phyloP scores from a whole-genome alignment of 768 basidiomycete species.

The Hemileccinum impolitum region DNA sequence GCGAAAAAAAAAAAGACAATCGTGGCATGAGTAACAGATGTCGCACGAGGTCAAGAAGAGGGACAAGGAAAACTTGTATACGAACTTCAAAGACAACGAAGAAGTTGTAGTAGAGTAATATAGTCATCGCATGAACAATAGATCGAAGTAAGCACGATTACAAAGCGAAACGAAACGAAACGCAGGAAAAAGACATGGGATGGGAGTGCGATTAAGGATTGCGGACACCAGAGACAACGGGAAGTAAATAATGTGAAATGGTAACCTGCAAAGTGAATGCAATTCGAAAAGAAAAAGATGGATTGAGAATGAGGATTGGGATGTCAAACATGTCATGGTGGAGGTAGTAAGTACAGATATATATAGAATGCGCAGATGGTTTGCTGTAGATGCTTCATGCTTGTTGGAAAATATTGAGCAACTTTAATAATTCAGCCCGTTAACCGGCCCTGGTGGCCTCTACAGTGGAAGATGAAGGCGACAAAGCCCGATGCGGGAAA shows the following conservation, averaged over 20 bases:
- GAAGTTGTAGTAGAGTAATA: constrained; percentile 29
- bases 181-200: constrained; percentile 15
- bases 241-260: constrained; percentile 31
- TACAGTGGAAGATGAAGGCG: constrained; percentile 37
- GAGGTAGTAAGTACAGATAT: constrained; percentile 37
- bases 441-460: constrained; percentile 39
- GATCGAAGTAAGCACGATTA: constrained; percentile 22
- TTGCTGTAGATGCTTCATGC: constrained; percentile 40
- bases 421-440: constrained; percentile 37
- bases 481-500: constrained; percentile 38
- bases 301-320: constrained; percentile 27
- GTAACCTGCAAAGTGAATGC: constrained; percentile 29
- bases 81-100: constrained; percentile 16
- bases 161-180: constrained; percentile 13
- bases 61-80: constrained; percentile 11
- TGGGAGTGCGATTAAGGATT: constrained; percentile 31
- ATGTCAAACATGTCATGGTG: constrained; percentile 34
- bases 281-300: constrained; percentile 21
- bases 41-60: constrained; percentile 5
- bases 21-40: constrained; percentile 14
- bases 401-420: constrained; percentile 37
- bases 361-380: constrained; percentile 39
- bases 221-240: constrained; percentile 18
- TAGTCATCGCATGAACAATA: constrained; percentile 32
- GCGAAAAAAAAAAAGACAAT: neutral